Evolutionary conservation across 2,329 filamentous ascomycete species (phyloP), one percentile per base, ranked within the genome.

Genomic region (Akanthomyces uredinophilus): DNA sequence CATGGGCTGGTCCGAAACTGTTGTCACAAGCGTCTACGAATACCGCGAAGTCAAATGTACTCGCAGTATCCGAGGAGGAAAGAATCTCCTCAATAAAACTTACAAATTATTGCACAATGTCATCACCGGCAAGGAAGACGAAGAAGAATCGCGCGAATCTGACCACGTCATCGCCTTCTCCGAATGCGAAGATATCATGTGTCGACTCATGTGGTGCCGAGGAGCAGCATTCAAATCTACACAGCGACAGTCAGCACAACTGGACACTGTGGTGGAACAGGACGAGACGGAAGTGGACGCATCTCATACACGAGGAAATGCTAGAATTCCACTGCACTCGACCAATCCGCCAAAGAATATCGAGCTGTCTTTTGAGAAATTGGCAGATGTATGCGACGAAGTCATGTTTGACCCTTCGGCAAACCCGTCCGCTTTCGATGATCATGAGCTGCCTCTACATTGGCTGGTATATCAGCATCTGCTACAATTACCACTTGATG

Each of bases 1-100:
- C 70, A 82, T 99, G 64, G 95, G 94, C 49, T 99, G 95, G 95
- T 83, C 87, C 47, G 95, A 98, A 74, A 96, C 93, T 0, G 83
- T 88, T 0, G 85, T 96, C 24, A 96, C 92, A 0, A 90, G 88
- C 6, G 82, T 98, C 7, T 98, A 93, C 71, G 95, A 99, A 75
- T 96, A 92, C 72, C 87, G 91, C 60, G 92, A 96, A 72, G 85
- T 96, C 1, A 80, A 82, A 18, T 86, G 85, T 60, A 84, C 81
- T 62, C 83, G 91, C 60, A 94, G 85, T 44, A 81, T 91, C 16
- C 83, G 95, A 66, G 92, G 86, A 39, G 92, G 89, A 63, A 93
- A 87, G 70, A 73, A 83, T 62, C 77, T 98, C 22, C 83, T 89
- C 49, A 81, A 88, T 67, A 83, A 87, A 62, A 87, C 92, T 68